Base-by-base conservation (phyloP, 768 basidiomycete genomes). In the Cystobasidiopsis lactophilus region DNA sequence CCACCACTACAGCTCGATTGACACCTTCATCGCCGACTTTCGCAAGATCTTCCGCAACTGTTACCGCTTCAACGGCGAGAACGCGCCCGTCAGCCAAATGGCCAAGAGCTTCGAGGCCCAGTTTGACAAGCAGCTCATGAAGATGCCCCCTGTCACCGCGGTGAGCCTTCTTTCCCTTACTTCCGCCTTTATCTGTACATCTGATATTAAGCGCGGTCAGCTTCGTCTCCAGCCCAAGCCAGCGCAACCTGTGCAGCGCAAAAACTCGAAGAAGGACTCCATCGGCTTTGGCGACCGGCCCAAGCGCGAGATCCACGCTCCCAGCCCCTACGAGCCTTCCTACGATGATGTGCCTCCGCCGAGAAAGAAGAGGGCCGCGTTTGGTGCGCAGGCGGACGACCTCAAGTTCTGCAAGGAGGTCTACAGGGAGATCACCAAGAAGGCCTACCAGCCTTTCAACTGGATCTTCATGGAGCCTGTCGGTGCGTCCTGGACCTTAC, bases 291-390 rank as follows among this genome's bases (percentile, higher is more conserved):
- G 27, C 45, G 27, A 27, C 23, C 78, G 93, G n/a, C 91, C 91
- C 1, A 96, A 95, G 69, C 83, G 93, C 51, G 93, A 98, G 66
- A 89, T 95, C 27, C 91, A 95, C 63, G 85, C 91, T 3, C 91
- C 89, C 61, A 67, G 88, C 10, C 75, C 80, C 0, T 93, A 91
- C 64, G 75, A 76, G 52, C 53, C 52, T 24, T 52, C 48, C 14
- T 53, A 54, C 10, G 57, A 53, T 13, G 41, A 41, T 13, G 83
- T 85, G 64, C 72, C 64, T n/a, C 18, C 31, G 30, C 47, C 50
- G 23, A 48, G 19, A 46, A 51, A 51, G 54, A 60, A 55, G 48
- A 2, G 78, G 82, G 29, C 80, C 78, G 69, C 79, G 79, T 65
- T 67, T 72, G 52, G 73, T 77, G 69, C 70, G 40, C 65, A 62